These are phyloP conservation scores for Setaria viridis DNA, from an alignment of 202 grass and related monocot species.

Conservation along the genomic window DNA sequence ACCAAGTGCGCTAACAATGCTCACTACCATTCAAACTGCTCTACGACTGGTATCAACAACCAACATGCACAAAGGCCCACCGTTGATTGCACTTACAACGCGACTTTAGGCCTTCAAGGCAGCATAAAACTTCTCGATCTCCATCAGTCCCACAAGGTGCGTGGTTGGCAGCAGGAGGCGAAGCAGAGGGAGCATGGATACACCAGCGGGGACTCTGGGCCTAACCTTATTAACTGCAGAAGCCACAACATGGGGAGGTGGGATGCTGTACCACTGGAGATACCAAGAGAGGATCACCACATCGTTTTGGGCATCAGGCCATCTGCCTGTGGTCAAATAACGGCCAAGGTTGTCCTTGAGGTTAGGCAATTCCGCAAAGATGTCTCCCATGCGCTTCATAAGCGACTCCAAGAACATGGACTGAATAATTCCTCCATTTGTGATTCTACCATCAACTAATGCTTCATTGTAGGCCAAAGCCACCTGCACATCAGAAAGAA, in stretches of 20 bases:
- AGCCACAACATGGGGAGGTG: constrained; percentile 65
- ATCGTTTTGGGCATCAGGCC: constrained; percentile 65
- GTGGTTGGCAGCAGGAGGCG: constrained; percentile 66
- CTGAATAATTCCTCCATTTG: constrained; percentile 77
- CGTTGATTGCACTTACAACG: not conserved
- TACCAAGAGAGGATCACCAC: constrained; percentile 79
- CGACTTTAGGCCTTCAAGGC: constrained; percentile 37
- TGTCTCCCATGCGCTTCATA: constrained; percentile 70
- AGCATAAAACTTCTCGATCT: constrained; percentile 69
- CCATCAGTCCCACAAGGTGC: constrained; percentile 65
- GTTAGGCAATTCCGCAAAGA: constrained; percentile 47
- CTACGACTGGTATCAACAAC: not conserved
- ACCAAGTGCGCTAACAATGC: not conserved
- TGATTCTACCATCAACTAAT: constrained; percentile 68
- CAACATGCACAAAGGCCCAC: not conserved
- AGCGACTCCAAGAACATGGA: constrained; percentile 80
- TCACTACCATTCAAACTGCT: no score
- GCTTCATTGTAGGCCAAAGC: constrained; percentile 82
- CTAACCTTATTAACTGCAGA: constrained; percentile 58
- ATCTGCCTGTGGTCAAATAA: constrained; percentile 72
- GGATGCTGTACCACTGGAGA: constrained; percentile 91
- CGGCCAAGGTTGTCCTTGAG: constrained; percentile 49
- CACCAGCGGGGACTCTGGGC: constrained; percentile 17
- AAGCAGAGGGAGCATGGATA: constrained; percentile 79
- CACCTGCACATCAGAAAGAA: constrained; percentile 58